phyloP scores from a whole-genome alignment of 2,329 filamentous ascomycete species.

The Nemania abortiva region DNA sequence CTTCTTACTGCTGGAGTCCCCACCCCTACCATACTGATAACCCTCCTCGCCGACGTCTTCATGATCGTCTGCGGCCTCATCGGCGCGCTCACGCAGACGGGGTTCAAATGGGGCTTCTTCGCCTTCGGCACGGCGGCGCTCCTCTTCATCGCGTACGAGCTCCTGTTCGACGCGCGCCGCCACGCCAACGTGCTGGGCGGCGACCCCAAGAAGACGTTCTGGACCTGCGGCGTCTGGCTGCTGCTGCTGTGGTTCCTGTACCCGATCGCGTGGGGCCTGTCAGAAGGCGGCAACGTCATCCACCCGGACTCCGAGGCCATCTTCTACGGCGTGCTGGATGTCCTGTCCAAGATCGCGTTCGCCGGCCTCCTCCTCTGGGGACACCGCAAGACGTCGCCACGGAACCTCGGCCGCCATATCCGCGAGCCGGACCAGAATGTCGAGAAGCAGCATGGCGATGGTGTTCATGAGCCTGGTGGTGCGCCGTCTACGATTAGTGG shows the following conservation, averaged over 20 bases:
- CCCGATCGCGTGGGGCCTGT: slow-evolving; percentile 73
- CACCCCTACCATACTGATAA: slow-evolving; percentile 72
- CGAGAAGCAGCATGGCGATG: slow-evolving; percentile 43
- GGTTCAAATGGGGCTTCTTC: slow-evolving; percentile 78
- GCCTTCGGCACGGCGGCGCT: slow-evolving; percentile 67
- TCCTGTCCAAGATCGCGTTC: slow-evolving; percentile 74
- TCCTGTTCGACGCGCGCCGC: slow-evolving; percentile 65
- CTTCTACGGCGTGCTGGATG: slow-evolving; percentile 76
- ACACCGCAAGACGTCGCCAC: slow-evolving; percentile 71
- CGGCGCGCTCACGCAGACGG: slow-evolving; percentile 70
- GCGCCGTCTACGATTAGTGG: slow-evolving; percentile 37
- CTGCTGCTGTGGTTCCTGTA: slow-evolving; percentile 73
- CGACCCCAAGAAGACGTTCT: slow-evolving; percentile 65
- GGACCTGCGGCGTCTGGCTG: slow-evolving; percentile 69
- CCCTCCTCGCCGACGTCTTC: slow-evolving; percentile 71
- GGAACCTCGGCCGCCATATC: slow-evolving; percentile 64
- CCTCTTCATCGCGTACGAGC: slow-evolving; percentile 70
- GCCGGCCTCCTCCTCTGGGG: slow-evolving; percentile 71
- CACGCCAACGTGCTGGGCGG: slow-evolving; percentile 67
- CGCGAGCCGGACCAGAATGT: slow-evolving; percentile 45
- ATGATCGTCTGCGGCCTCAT: slow-evolving; percentile 77
- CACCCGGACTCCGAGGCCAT: slow-evolving; percentile 74
- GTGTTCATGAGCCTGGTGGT: slow-evolving; percentile 35
- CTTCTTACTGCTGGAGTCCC: slow-evolving; percentile 74
- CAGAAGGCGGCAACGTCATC: slow-evolving; percentile 74